Conservation (phyloP, 495 filamentous ascomycete species). For the Symbiotaphrina buchneri region DNA sequence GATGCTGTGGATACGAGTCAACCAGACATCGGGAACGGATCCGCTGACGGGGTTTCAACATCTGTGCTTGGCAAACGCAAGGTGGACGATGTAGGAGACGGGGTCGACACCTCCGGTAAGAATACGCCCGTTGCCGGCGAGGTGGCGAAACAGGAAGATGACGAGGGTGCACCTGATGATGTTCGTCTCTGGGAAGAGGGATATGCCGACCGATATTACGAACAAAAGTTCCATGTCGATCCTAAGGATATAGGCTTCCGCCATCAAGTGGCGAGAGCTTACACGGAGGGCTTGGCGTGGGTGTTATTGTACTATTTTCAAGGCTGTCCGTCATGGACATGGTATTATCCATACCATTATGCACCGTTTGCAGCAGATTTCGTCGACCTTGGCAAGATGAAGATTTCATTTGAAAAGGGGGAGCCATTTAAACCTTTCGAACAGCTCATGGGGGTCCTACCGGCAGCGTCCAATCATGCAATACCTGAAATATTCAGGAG, state of each 20-base stretch:
- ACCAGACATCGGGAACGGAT: constrained; percentile 2
- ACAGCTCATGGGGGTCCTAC: constrained; percentile 95
- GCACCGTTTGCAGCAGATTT: constrained; percentile 96
- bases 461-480: constrained; percentile 76
- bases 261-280: constrained; percentile 74
- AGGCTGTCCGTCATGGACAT: constrained; percentile 93
- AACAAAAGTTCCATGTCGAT: constrained; percentile 86
- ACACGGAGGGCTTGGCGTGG: constrained; percentile 96
- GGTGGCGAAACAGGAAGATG: constrained; percentile 19
- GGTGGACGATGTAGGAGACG: constrained; percentile 37
- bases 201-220: constrained; percentile 89
- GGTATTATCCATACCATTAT: constrained; percentile 98
- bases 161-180: constrained; percentile 48
- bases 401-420: constrained; percentile 67
- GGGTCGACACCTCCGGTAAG: constrained; percentile 30
- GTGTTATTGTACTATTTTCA: constrained; percentile 97
- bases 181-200: constrained; percentile 89
- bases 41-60: too few species aligned
- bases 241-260: constrained; percentile 67
- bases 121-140: constrained; percentile 23
- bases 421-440: constrained; percentile 80
- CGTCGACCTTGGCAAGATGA: constrained; percentile 55
- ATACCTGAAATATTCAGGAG: constrained; percentile 70
- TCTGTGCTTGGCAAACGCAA: constrained; percentile 38
- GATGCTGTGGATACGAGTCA: constrained; percentile 8